Evolutionary conservation across 1,284 basidiomycete genomes (phyloP).

Genomic region (Marasmius oreades): DNA sequence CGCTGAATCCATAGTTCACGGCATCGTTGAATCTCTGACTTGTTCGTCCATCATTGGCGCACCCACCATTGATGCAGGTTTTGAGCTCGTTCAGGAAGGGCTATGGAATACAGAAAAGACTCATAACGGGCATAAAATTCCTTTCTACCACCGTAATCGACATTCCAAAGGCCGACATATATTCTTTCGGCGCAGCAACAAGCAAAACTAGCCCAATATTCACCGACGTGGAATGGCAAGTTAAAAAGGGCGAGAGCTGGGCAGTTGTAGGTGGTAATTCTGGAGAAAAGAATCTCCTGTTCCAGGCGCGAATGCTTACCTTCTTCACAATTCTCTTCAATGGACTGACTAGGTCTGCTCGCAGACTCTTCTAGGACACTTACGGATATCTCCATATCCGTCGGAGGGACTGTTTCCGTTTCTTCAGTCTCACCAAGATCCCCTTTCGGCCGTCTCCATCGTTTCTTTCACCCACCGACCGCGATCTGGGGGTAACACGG

Average conservation of each 20-base stretch:
- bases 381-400: constrained; percentile 59
- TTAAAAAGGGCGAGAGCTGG: constrained; percentile 62
- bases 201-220: constrained; percentile 38
- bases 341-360: too few relatives aligned
- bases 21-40: too few relatives aligned
- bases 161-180: constrained; percentile 44
- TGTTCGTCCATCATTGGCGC: too few relatives aligned
- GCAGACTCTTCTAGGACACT: constrained; percentile 71
- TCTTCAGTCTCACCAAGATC: constrained; percentile 39
- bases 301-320: constrained; percentile 15
- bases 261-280: constrained; percentile 57
- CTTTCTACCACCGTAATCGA: constrained; percentile 25
- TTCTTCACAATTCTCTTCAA: not conserved
- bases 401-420: constrained; percentile 73
- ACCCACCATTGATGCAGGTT: too few relatives aligned
- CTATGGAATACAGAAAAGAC: too few relatives aligned
- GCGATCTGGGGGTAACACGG: constrained; percentile 46
- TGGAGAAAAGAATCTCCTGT: constrained; percentile 47
- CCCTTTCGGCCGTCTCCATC: constrained; percentile 52
- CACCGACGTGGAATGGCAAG: constrained; percentile 54
- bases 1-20: too few relatives aligned
- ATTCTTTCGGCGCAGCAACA: constrained; percentile 45
- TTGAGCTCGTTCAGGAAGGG: too few relatives aligned
- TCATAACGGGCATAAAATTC: not conserved
- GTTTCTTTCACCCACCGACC: constrained; percentile 74